Conservation (phyloP, 805 yeast genomes). For the Kazachstania africana region DNA sequence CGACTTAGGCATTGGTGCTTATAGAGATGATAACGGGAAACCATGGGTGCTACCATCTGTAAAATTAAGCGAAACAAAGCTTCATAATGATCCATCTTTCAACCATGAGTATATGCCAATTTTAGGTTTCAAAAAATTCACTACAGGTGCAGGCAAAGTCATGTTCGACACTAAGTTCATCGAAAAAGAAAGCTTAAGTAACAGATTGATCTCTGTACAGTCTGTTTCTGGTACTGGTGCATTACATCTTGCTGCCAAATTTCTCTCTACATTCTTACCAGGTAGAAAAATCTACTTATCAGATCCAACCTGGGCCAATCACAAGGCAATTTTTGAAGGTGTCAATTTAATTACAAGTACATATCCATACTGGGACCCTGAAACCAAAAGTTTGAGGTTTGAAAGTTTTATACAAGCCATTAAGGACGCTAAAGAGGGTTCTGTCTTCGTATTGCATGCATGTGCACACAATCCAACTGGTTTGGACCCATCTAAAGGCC, state of each 20-base stretch:
- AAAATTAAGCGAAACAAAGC: constrained; percentile 49
- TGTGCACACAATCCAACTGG: constrained; percentile 99
- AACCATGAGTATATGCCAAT: constrained; percentile 89
- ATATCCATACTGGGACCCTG: constrained; percentile 81
- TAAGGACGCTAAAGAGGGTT: constrained; percentile 57
- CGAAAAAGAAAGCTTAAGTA: constrained; percentile 42
- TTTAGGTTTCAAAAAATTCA: constrained; percentile 59
- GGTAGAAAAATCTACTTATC: constrained; percentile 49
- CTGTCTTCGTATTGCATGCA: constrained; percentile 77
- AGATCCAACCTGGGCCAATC: constrained; percentile 97
- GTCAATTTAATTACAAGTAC: constrained; percentile 54
- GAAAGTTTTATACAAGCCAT: constrained; percentile 56
- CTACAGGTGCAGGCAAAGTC: constrained; percentile 58
- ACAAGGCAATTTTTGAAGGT: constrained; percentile 65
- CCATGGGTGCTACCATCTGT: constrained; percentile 85
- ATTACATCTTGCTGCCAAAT: constrained; percentile 70
- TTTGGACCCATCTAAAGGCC: constrained; percentile 73
- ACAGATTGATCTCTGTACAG: constrained; percentile 72
- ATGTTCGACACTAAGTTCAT: constrained; percentile 41
- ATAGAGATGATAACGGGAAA: constrained; percentile 75
- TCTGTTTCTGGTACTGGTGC: constrained; percentile 96
- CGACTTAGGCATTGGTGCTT: constrained; percentile 89
- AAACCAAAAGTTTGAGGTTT: constrained; percentile 58
- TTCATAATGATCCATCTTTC: constrained; percentile 46
- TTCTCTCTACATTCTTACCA: constrained; percentile 25